A percentile compares a stretch with the other conserved stretches of the same genome.
Evolutionary conservation across 106 monocot genomes (phyloP).

Genomic region (Phalaenopsis equestris): DNA sequence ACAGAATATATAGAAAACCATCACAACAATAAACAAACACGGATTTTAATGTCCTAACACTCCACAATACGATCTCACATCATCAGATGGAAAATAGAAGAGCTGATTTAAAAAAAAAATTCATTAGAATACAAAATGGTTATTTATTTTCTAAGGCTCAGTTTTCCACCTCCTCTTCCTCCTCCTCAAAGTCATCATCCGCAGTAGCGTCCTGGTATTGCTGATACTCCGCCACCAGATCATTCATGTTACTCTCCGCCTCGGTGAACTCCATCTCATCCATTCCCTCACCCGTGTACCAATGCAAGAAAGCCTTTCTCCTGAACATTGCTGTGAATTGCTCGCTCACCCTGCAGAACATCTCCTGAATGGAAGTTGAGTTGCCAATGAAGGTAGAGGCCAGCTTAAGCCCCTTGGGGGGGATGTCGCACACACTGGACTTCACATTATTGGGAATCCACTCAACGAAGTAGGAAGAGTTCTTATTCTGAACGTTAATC

Average conservation of each 20-base stretch:
- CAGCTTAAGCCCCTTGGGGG: conserved; percentile 28
- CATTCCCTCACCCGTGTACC: conserved; percentile 25
- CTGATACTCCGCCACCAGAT: conserved; percentile 20
- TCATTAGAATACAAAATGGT: too few relatives aligned
- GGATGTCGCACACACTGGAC: conserved; percentile 35
- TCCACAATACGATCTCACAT: too few relatives aligned
- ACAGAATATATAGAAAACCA: too few relatives aligned
- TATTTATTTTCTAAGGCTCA: too few relatives aligned
- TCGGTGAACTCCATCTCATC: conserved; percentile 30
- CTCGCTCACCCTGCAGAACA: conserved; percentile 23
- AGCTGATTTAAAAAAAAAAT: too few relatives aligned
- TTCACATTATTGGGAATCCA: conserved; percentile 46
- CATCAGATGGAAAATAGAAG: too few relatives aligned
- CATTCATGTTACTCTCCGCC: conserved; percentile 26
- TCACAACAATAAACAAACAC: too few relatives aligned
- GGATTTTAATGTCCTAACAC: too few relatives aligned
- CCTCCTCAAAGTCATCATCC: conserved; percentile 11
- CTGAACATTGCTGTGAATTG: conserved; percentile 25
- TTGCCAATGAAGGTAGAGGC: conserved; percentile 30
- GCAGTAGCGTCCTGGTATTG: conserved; percentile 17
- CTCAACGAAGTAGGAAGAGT: conserved; percentile 44
- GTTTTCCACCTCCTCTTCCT: not conserved
- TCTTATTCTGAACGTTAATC: conserved; percentile 45
- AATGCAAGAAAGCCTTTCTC: conserved; percentile 27
- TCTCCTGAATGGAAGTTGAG: conserved; percentile 38